phyloP scores from a whole-genome alignment of 2,329 filamentous ascomycete genomes.

The Fusarium tanahbumbuense region DNA sequence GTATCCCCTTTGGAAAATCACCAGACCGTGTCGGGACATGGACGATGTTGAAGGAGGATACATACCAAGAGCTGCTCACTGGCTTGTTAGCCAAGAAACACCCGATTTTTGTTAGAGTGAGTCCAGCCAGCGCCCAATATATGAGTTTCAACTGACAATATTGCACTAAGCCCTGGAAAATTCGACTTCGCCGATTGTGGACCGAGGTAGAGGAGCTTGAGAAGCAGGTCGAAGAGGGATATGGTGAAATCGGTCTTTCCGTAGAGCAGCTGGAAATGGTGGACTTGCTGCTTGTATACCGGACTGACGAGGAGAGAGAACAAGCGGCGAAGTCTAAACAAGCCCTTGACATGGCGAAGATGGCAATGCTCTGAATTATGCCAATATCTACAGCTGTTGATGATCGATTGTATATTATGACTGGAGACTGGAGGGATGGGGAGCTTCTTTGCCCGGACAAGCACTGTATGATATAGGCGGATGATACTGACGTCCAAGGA shows the following conservation, averaged over 20 bases:
- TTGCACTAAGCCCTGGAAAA: constrained; percentile 40
- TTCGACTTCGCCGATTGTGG: constrained; percentile 41
- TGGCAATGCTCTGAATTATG: not conserved
- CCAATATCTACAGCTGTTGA: not conserved
- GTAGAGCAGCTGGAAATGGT: constrained; percentile 35
- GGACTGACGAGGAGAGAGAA: constrained; percentile 22
- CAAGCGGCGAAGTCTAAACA: constrained; percentile 10
- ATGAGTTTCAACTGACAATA: not conserved
- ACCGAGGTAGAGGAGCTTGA: constrained; percentile 24
- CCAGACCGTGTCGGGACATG: constrained; percentile 28
- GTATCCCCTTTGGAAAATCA: constrained; percentile 19
- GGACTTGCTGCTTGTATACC: constrained; percentile 33
- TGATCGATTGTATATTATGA: not conserved
- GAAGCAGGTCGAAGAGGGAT: not conserved
- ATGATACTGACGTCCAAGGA: not conserved
- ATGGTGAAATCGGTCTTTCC: constrained; percentile 22
- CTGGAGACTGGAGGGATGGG: not conserved
- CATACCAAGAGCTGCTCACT: constrained; percentile 16
- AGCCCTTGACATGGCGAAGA: constrained; percentile 11
- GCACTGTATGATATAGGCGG: not conserved
- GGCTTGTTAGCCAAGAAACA: constrained; percentile 25
- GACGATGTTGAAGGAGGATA: constrained; percentile 20
- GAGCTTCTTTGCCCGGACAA: not conserved
- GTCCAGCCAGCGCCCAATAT: not conserved
- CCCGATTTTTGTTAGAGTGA: constrained; percentile 39